Evolutionary conservation across 768 basidiomycete genomes (phyloP).

Genomic region (Russula brevipes): DNA sequence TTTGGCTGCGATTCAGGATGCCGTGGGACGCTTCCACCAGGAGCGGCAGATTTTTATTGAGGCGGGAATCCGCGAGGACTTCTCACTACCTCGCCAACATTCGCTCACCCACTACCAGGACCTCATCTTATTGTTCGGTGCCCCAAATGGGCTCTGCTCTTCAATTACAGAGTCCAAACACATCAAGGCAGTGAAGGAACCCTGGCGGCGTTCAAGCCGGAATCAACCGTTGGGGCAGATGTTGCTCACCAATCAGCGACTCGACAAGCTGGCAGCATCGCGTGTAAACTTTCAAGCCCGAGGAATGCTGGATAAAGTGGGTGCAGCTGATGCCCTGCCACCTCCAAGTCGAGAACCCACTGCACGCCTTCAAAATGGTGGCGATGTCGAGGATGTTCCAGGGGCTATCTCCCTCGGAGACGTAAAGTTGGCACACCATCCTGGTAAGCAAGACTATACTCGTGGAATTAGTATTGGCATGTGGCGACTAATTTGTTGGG

Average conservation of each 20-base stretch:
- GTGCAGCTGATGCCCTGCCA: too few relatives aligned
- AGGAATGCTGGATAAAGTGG: too few relatives aligned
- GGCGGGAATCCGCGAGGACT: neutral
- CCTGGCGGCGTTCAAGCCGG: neutral
- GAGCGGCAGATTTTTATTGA: neutral
- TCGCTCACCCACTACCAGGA: conserved; percentile 27
- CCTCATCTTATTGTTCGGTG: neutral
- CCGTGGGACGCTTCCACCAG: neutral
- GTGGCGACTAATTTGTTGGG: neutral
- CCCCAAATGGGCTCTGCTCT: too few relatives aligned
- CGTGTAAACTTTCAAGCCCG: too few relatives aligned
- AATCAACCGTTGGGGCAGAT: neutral
- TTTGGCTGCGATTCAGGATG: neutral
- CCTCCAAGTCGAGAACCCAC: too few relatives aligned
- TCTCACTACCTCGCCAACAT: conserved; percentile 30
- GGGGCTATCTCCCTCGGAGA: too few relatives aligned
- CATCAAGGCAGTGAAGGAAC: neutral
- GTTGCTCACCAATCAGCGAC: neutral
- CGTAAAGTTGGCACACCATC: too few relatives aligned
- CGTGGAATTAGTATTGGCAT: too few relatives aligned
- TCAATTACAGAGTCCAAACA: too few relatives aligned
- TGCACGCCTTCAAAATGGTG: too few relatives aligned
- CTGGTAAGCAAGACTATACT: too few relatives aligned
- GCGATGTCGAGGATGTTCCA: too few relatives aligned
- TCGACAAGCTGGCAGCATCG: neutral